Evolutionary conservation across 2,329 filamentous ascomycete genomes (phyloP).

Genomic region (Bertia moriformis): DNA sequence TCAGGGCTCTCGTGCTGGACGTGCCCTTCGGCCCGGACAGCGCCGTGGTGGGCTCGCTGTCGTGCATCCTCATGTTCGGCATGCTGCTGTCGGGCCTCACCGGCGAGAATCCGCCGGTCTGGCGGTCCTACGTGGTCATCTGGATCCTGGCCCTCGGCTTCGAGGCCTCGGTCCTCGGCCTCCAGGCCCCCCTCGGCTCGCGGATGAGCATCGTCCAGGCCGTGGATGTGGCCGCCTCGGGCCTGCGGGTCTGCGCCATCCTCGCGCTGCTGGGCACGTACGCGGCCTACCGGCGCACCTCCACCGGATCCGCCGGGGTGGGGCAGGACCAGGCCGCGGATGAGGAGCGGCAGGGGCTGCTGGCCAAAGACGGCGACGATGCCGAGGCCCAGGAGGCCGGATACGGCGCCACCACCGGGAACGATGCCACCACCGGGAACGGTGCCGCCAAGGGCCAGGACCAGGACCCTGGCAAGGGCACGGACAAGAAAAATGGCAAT

Average conservation of each 20-base stretch:
- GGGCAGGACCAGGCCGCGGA: not conserved
- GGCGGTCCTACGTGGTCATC: slow-evolving; percentile 49
- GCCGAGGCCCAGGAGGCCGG: too few relatives aligned
- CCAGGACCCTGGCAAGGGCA: slow-evolving; percentile 22
- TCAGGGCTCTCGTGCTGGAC: slow-evolving; percentile 20
- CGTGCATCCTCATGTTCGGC: slow-evolving; percentile 49
- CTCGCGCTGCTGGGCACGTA: slow-evolving; percentile 7
- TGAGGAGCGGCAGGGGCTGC: not conserved
- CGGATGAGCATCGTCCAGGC: slow-evolving; percentile 3
- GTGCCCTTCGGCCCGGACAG: slow-evolving; percentile 29
- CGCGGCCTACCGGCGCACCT: slow-evolving; percentile 1
- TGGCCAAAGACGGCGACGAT: not conserved
- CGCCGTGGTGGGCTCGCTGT: slow-evolving; percentile 39
- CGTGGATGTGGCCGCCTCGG: slow-evolving; percentile 5
- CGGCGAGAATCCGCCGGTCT: slow-evolving; percentile 33
- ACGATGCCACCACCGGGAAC: slow-evolving; percentile 12
- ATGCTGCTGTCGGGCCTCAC: slow-evolving; percentile 39
- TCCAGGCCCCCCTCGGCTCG: slow-evolving; percentile 10
- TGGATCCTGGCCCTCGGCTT: slow-evolving; percentile 42
- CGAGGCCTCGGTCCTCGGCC: slow-evolving; percentile 32
- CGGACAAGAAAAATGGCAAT: slow-evolving; percentile 18
- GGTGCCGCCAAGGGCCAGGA: too few relatives aligned
- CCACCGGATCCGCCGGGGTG: too few relatives aligned
- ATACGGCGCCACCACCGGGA: slow-evolving; percentile 2
- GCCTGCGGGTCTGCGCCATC: slow-evolving; percentile 6